Base-by-base conservation (phyloP, 352 stramenopile species). In the Blastocystis sp. region DNA sequence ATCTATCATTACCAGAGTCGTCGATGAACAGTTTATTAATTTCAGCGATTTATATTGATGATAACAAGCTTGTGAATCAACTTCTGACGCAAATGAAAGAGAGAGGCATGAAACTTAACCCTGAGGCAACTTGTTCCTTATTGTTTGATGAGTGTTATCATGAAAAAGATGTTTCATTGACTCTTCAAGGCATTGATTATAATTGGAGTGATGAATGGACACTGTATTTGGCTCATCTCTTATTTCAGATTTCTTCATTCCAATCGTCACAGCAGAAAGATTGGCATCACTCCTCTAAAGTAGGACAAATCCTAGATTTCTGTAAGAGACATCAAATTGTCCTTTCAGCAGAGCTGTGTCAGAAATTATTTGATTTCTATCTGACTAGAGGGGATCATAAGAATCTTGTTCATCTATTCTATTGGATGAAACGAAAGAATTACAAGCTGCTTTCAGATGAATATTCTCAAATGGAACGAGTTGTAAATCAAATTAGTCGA, bases 311-410 rank as follows among this genome's bases (percentile, higher is more conserved):
- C 24, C n/a, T 6, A 19, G 30, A 35, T 24, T 75, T 75, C 48
- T 75, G 62, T 40, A 75, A 40, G 6, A n/a, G 22, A 15, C 62
- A 44, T 3, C 24, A 24, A n/a, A 75, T 75, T 75, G 33, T 35
- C 5, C 24, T 75, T 9, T 9, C 40, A 48, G 2, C 40, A 2
- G 33, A 37, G 6, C 9, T 27, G 3, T 62, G 56, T 62, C 2
- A n/a, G 3, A 62, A 62, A 62, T 62, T 62, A 62, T n/a, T n/a
- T 13, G 56, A 30, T 33, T 84, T 58, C 11, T 84, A 84, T 44
- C 6, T 15, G 13, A 64, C 42, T n/a, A 44, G 68, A 68, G n/a
- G 51, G 0, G 73, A 84, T 44, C 48, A 33, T 5, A 33, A n/a
- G 56, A 33, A 62, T 62, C 27, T 62, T n/a, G 15, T n/a, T n/a